Base-by-base conservation (phyloP, 305 asterid species). In the Nicotiana rustica region DNA sequence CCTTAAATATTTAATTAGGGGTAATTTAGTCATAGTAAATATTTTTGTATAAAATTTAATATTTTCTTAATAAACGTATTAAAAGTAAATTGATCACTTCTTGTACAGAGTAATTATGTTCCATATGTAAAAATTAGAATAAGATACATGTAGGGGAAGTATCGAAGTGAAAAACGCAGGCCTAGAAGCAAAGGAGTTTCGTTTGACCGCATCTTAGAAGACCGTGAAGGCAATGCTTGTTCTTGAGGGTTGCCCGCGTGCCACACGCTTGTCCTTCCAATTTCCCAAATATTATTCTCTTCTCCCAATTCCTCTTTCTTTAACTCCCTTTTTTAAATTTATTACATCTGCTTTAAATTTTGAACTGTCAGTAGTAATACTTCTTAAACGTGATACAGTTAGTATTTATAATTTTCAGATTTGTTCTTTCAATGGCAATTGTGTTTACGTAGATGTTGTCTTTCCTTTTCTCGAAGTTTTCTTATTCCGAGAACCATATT, bases 131-230 rank as follows among this genome's bases (percentile, higher is more conserved):
- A 8, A 36, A 36, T 36, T 36, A 5, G 41, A 36, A 36, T 36
- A 36, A 36, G 41, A 36, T 52, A 31, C 25, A 64, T 10, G 61
- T 1, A 21, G 41, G 38, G 36, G n/a, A 64, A 64, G 4, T 64
- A 25, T 25, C 6, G 17, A 62, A 21, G 36, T 62, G 36, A 10
- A 21, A 62, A 25, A 66, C 17, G 71, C 83, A 78, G 67, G 80
- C 75, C 75, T 60, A 21, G 81, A 83, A 69, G 73, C n/a, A 36
- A 17, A 29, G 31, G 49, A 78, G 57, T 52, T 41, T 15, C 21
- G 15, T 82, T 86, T 84, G 89, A 86, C 88, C 82, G 75, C 12
- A 62, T 81, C 89, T 83, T 83, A 56, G 84, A 83, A 86, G 84
- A 86, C 86, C 68, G 88, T 31, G 82, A 77, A 70, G 36, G 78